A percentile compares a stretch with the other conserved stretches of the same genome.
phyloP scores from a whole-genome alignment of 1,284 basidiomycete species.

The Wallemia mellicola region DNA sequence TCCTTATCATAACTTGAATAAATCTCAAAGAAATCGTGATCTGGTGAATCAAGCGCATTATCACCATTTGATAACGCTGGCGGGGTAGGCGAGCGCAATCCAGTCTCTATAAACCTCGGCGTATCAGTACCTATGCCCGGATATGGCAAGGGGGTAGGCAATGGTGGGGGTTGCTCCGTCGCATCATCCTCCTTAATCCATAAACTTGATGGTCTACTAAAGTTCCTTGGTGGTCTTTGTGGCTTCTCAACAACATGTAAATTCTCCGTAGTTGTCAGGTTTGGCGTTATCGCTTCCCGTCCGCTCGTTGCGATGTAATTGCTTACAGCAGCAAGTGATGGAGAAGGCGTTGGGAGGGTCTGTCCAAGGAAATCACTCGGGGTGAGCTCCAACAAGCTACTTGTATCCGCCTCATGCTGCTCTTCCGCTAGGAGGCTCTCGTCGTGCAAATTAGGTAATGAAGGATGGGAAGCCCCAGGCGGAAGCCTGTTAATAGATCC shows the following conservation, averaged over 20 bases:
- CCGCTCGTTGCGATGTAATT: neutral
- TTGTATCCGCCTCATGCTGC: no score
- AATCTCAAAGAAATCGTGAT: neutral
- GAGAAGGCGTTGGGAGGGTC: neutral
- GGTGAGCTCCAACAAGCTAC: no score
- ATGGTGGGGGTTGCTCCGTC: no score
- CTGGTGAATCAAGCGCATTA: neutral
- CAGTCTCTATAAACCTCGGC: neutral
- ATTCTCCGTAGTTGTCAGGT: neutral
- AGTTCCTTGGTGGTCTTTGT: neutral
- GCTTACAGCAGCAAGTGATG: neutral
- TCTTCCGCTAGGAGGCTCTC: neutral
- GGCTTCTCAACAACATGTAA: neutral
- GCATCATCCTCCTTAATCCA: neutral
- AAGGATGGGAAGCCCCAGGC: neutral
- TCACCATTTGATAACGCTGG: neutral
- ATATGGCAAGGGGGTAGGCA: neutral
- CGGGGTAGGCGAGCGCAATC: neutral
- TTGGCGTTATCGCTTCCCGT: neutral
- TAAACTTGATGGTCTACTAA: neutral
- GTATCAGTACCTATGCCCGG: neutral
- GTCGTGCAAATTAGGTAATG: neutral
- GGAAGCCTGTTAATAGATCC: neutral
- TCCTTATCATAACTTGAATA: neutral
- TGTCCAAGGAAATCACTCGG: neutral